A percentile compares a stretch with the other conserved stretches of the same genome.
Conservation (phyloP, 768 basidiomycete genomes). For the Suillus fuscotomentosus region DNA sequence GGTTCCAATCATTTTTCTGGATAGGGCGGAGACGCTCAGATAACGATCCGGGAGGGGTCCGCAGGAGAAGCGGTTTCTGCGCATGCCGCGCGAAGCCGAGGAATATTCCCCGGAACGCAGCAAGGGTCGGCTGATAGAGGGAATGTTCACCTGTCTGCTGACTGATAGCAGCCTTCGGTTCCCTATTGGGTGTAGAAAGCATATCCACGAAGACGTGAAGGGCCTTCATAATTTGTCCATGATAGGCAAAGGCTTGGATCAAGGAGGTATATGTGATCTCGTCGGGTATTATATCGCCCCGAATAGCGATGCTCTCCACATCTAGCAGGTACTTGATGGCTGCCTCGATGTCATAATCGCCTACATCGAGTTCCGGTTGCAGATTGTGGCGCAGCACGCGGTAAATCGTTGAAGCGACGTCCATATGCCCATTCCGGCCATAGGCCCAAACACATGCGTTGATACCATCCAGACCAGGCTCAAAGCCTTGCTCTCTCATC, state of each 20-base stretch:
- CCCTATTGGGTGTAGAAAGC: slow-evolving; percentile 45
- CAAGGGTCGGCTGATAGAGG: slow-evolving; percentile 43
- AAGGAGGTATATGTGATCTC: slow-evolving; percentile 64
- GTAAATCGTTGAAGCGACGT: slow-evolving; percentile 63
- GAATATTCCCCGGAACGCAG: slow-evolving; percentile 71
- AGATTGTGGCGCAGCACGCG: slow-evolving; percentile 57
- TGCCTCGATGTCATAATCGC: slow-evolving; percentile 35
- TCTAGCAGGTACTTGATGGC: slow-evolving; percentile 39
- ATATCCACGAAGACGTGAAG: slow-evolving; percentile 67
- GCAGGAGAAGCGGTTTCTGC: slow-evolving; percentile 17
- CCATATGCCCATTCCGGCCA: slow-evolving; percentile 47
- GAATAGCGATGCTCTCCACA: slow-evolving; percentile 45
- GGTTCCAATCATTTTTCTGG: slow-evolving; percentile 44
- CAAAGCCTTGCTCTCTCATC: slow-evolving; percentile 49
- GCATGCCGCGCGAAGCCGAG: slow-evolving; percentile 72
- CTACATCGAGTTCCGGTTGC: slow-evolving; percentile 33
- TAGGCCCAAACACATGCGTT: slow-evolving; percentile 76
- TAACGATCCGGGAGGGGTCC: slow-evolving; percentile 14
- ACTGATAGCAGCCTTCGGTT: slow-evolving; percentile 30
- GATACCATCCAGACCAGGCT: slow-evolving; percentile 61
- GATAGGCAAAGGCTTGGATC: slow-evolving; percentile 70
- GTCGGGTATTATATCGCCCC: slow-evolving; percentile 50
- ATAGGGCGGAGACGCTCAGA: slow-evolving; percentile 5
- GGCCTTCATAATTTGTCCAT: slow-evolving; percentile 59
- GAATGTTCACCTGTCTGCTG: slow-evolving; percentile 27